A percentile compares a stretch with the other conserved stretches of the same genome.
These are phyloP conservation scores for Colletotrichum phormii DNA, from an alignment of 2,329 filamentous ascomycete genomes.

Conservation along the genomic window DNA sequence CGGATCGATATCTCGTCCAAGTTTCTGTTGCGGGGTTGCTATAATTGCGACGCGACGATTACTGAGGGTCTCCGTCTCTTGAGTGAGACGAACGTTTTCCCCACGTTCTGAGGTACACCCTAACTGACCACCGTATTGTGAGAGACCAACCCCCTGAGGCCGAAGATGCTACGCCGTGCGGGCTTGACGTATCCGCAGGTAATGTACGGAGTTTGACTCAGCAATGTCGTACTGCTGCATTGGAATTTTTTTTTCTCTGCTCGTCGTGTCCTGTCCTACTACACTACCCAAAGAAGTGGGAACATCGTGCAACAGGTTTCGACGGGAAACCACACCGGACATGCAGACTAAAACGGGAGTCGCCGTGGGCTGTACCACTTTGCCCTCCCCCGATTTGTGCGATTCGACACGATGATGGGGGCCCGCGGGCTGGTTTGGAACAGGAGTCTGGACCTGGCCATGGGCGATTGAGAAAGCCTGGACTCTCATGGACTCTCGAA, in stretches of 20 bases:
- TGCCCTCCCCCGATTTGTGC: background rate
- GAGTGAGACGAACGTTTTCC: background rate
- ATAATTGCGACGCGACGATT: background rate
- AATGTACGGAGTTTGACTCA: background rate
- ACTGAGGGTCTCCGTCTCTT: background rate
- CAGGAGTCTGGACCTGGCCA: slow-evolving; percentile 1
- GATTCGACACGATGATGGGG: background rate
- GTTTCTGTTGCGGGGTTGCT: background rate
- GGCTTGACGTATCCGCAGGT: background rate
- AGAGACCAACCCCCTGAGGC: background rate
- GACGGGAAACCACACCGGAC: background rate
- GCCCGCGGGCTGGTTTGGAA: background rate
- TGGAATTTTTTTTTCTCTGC: background rate
- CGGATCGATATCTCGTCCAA: background rate
- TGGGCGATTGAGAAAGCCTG: background rate
- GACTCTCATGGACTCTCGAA: background rate
- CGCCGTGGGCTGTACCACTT: background rate
- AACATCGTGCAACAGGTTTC: background rate
- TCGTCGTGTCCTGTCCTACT: no score
- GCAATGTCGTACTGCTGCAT: background rate
- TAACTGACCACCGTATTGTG: background rate
- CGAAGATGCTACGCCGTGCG: background rate
- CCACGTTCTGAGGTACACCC: background rate
- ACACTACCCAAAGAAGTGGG: background rate
- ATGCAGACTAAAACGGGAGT: background rate